Evolutionary conservation across 2,329 filamentous ascomycete genomes (phyloP).

Genomic region (Cytospora mali): DNA sequence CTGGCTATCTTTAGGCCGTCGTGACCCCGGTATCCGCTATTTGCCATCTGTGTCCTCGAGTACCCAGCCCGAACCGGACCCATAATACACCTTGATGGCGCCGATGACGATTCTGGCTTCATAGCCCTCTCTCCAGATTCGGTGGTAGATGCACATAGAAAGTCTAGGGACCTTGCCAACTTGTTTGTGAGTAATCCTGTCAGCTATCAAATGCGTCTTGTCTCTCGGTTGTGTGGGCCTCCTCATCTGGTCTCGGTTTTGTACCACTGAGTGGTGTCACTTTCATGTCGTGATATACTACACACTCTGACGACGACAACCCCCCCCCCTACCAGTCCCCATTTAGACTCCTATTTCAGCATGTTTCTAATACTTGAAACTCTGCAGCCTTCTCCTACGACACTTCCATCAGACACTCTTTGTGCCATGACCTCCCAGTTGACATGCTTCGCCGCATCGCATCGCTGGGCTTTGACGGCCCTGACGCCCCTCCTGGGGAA

Average conservation of each 20-base stretch:
- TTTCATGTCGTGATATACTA: background rate
- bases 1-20: background rate
- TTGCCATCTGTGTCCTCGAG: constrained; percentile 1
- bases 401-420: background rate
- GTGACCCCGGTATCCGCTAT: constrained; percentile 3
- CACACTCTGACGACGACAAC: constrained; percentile 3
- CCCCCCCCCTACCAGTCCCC: background rate
- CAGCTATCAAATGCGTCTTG: background rate
- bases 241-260: background rate
- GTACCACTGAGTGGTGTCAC: background rate
- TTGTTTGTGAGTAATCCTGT: constrained; percentile 10
- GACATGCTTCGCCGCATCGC: constrained; percentile 49
- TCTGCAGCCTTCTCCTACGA: constrained; percentile 15
- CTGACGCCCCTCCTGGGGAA: constrained; percentile 40
- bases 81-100: constrained; percentile 26
- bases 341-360: background rate
- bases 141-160: constrained; percentile 6
- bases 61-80: constrained; percentile 8
- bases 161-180: constrained; percentile 12
- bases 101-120: constrained; percentile 22
- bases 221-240: constrained; percentile 13
- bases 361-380: constrained; percentile 15
- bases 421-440: constrained; percentile 34
- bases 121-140: constrained; percentile 16
- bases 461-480: constrained; percentile 46